Evolutionary conservation across 108 stramenopile species (phyloP), one percentile per base, ranked within the genome.

Genomic region (Nitzschia palea): DNA sequence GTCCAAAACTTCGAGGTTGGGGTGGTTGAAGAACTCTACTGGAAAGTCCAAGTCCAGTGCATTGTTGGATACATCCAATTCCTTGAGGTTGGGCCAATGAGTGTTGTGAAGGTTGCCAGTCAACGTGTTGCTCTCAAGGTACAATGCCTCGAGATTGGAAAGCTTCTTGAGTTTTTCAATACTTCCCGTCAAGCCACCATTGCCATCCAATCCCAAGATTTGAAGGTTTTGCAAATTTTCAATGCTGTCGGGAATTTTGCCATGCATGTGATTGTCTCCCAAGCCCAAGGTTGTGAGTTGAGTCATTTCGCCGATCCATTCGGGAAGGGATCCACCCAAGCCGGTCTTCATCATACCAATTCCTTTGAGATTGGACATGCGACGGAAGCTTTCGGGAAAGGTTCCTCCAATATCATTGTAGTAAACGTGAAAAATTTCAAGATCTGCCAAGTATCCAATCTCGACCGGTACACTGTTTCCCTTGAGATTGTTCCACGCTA

Each of bases 201-300:
- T 57, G 6, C 53, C 61, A 34, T 65, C 71, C 44, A 73, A 44
- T 2, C 71, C 64, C 8, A 73, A 55, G 25, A 65, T 27, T 6
- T 44, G 43, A 33, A 73, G 55, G 18, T 73, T 65, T 18, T 33
- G 12, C 30, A 62, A 35, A 14, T 51, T 55, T 2, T 40, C 25
- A 25, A 80, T 58, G 50, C 26, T 55, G 35, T 31, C 20, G 2
- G 79, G 79, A 37, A 80, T 69, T 17, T 22, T 9, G 2, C 74
- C 74, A 29, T 18, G 27, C 32, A 80, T 25, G 10, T 71, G 40
- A 31, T 75, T 80, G 25, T 61, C 15, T 17, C 65, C 29, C 44
- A 80, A 48, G 32, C 30, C 70, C 3, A 80, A 47, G 3, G 56
- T 62, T 15, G 68, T 58, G 34, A 80, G 50, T 0, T 30, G 3